Base-by-base conservation (phyloP, 441 rosid genomes). In the Melastoma candidum region DNA sequence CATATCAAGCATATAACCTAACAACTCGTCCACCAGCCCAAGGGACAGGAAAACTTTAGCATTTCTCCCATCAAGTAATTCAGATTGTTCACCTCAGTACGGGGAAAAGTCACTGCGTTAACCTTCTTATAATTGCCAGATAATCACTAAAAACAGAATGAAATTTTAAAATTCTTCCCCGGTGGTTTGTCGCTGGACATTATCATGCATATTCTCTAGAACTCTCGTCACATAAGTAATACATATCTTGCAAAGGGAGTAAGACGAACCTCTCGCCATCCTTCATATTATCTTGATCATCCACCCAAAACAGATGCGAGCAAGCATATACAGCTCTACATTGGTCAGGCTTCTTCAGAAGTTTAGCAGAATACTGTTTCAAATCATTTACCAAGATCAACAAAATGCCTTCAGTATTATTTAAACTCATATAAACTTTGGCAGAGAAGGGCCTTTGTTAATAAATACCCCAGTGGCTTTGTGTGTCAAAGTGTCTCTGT, bases 281-380 rank as follows among this genome's bases (percentile, higher is more conserved):
- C 74, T 85, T 89, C 69, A 82, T 60, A 57, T 70, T 74, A 67
- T 84, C 99, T 53, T 87, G 96, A 69, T 87, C 90, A 44, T 94
- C 86, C 53, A 84, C 82, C 99, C 99, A 94, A 72, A 94, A 94
- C 51, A 94, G 86, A 73, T 89, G 99, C 26, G 97, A 81, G 60
- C 97, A 94, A 14, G 82, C 87, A 62, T 82, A 94, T 51, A 89
- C 96, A 58, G 99, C 99, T 81, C 94, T 83, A 64, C 99, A 89
- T 61, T 89, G 99, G 71, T 94, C 99, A 61, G 95, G 85, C 83
- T 89, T 94, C 92, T 87, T 94, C 64, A 89, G 77, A 57, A 94
- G 97, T 75, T 87, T 94, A 12, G 97, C 97, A 51, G 97, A 87
- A 69, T 94, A 94, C 99, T 94, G 90, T 73, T 32, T 32, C 41